A percentile compares a stretch with the other conserved stretches of the same genome.
These are phyloP conservation scores for Corchorus olitorius DNA, from an alignment of 345 rosid species.

Conservation along the genomic window DNA sequence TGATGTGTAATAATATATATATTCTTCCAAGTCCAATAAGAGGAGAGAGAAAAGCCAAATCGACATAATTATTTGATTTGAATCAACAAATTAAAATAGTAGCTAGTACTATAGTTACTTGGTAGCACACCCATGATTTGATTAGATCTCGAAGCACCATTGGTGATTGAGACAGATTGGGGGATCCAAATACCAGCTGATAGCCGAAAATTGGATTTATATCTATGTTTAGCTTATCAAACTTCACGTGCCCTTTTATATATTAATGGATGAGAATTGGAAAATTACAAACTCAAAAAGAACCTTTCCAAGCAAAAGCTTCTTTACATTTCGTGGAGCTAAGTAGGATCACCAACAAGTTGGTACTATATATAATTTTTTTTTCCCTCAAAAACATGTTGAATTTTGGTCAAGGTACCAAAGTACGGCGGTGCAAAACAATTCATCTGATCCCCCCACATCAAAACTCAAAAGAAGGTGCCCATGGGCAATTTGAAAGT, in stretches of 20 bases:
- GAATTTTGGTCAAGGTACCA: not conserved
- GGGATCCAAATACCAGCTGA: not conserved
- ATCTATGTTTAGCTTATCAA: not conserved
- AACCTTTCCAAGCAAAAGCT: not conserved
- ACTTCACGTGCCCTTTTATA: not conserved
- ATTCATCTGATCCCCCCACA: no score
- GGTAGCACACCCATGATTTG: not conserved
- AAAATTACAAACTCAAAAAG: not conserved
- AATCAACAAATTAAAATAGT: not conserved
- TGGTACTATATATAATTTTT: not conserved
- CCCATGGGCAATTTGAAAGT: not conserved
- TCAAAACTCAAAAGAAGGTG: no score
- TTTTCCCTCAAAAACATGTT: not conserved
- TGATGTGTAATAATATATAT: not conserved
- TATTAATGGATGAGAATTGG: not conserved
- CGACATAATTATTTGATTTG: slow-evolving; percentile 26
- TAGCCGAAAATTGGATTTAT: not conserved
- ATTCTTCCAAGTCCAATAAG: not conserved
- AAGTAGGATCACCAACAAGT: not conserved
- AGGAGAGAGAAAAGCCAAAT: not conserved
- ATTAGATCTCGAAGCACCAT: not conserved
- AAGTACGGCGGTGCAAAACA: not conserved
- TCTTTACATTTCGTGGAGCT: not conserved
- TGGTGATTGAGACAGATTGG: slow-evolving; percentile 6
- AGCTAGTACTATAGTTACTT: no score